These are phyloP conservation scores for Santalum album DNA, from an alignment of 164 flowering plant species.

Conservation along the genomic window DNA sequence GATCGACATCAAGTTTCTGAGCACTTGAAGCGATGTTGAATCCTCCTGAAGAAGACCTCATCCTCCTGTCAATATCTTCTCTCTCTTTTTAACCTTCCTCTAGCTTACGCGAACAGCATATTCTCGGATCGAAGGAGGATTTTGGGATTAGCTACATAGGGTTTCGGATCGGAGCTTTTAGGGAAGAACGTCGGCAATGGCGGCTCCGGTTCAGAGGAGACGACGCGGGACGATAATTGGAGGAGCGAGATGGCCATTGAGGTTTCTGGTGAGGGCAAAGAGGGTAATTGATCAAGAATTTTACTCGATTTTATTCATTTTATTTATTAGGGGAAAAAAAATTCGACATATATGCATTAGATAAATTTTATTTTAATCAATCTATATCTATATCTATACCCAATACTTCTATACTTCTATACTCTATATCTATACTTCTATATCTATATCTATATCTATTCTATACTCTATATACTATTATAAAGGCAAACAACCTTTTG, in stretches of 20 bases:
- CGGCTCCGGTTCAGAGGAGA: neutral
- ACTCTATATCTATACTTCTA: too few species aligned
- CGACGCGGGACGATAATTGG: neutral
- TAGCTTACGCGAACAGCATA: neutral
- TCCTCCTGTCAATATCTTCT: slow-evolving; percentile 8
- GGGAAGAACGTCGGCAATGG: neutral
- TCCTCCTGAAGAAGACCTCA: slow-evolving; percentile 47
- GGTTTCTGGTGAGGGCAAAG: neutral
- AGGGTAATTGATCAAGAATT: too few species aligned
- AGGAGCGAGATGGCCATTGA: neutral
- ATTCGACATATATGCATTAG: too few species aligned
- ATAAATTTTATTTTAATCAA: too few species aligned
- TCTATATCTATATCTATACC: too few species aligned
- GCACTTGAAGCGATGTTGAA: slow-evolving; percentile 63
- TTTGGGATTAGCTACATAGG: too few species aligned
- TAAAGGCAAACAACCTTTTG: too few species aligned
- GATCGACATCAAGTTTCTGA: slow-evolving; percentile 58
- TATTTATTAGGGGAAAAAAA: too few species aligned
- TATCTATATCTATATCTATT: too few species aligned
- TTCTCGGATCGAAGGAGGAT: slow-evolving; percentile 2
- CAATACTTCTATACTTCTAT: too few species aligned
- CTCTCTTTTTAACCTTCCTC: neutral
- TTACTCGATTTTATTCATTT: too few species aligned
- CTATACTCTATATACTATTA: too few species aligned
- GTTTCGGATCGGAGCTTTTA: neutral